Base-by-base conservation (phyloP, 768 basidiomycete species). In the Collybia sordida region DNA sequence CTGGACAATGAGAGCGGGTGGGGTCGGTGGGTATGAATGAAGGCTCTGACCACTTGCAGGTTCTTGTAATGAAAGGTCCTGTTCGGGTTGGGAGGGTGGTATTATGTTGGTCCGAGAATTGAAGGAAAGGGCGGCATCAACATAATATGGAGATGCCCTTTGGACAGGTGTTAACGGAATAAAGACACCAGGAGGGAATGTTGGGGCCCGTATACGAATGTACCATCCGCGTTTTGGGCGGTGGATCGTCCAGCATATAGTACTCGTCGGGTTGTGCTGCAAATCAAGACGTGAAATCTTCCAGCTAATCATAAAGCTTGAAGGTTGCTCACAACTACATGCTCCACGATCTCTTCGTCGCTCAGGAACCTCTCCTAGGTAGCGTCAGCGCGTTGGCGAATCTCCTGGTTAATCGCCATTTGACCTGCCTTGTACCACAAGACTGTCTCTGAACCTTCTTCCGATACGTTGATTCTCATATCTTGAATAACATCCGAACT, bases 191-290 rank as follows among this genome's bases (percentile, higher is more conserved):
- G 80, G 83, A 0, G 88, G 85, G 54, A 90, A 91, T 3, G 74
- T 58, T 0, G 90, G 90, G 2, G 87, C 71, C 28, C 86, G 80
- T 21, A 93, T 69, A 36, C 86, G 86, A 51, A 93, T 82, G 65
- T 92, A 93, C 90, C 90, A 93, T 39, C 90, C 90, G 23, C 86
- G 81, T 50, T 83, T 81, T 1, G 90, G 90, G 4, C 83, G 80
- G 62, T 91, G 90, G 22, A 91, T 81, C 8, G 80, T 80, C 90
- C 90, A 93, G 48, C 79, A 75, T 2, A 89, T 64, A 0, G 77
- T 76, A 19, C 78, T 81, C 3, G 79, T 83, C n/a, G 80, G 74
- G 35, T 86, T 86, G 50, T 91, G 86, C 87, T 86, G 51, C 3
- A 27, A 25, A 9, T 17, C 15, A 0, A 36, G 7, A 38, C 8